Evolutionary conservation across 129 eudicot species (phyloP).

Genomic region (Gnaphalium uliginosum): DNA sequence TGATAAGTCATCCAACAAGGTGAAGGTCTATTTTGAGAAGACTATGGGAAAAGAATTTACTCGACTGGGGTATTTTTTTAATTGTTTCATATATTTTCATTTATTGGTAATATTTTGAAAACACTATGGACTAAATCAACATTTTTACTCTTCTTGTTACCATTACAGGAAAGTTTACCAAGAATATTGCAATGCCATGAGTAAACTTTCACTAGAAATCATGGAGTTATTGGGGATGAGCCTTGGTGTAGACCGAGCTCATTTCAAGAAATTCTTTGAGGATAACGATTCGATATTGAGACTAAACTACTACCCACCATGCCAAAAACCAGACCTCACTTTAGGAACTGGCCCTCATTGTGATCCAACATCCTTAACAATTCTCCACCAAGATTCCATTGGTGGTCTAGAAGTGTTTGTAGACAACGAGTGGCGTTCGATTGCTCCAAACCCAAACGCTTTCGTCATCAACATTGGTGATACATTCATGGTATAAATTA

Average conservation of each 20-base stretch:
- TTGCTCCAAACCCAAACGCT: conserved; percentile 48
- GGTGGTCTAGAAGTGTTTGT: conserved; percentile 71
- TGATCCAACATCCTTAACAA: conserved; percentile 69
- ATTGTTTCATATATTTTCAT: background rate
- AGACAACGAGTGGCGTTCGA: conserved; percentile 61
- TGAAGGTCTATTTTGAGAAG: conserved; percentile 47
- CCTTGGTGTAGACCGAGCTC: conserved; percentile 48
- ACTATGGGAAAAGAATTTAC: conserved; percentile 52
- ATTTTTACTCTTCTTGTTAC: background rate
- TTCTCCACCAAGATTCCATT: conserved; percentile 67
- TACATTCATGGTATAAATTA: conserved; percentile 56
- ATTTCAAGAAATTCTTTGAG: conserved; percentile 50
- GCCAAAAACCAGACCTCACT: conserved; percentile 64
- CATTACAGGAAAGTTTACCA: conserved; percentile 52
- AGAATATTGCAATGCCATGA: conserved; percentile 63
- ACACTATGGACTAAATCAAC: background rate
- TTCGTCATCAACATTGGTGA: conserved; percentile 66
- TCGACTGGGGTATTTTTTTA: conserved; percentile 42
- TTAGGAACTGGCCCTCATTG: conserved; percentile 81
- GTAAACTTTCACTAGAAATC: conserved; percentile 57
- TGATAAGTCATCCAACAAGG: conserved; percentile 42
- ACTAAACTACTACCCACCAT: conserved; percentile 68
- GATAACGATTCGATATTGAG: conserved; percentile 63
- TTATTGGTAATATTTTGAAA: background rate
- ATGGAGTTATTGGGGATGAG: conserved; percentile 74